Evolutionary conservation across 1,284 basidiomycete species (phyloP), one percentile per base, ranked within the genome.

Genomic region (Coriolopsis trogii): DNA sequence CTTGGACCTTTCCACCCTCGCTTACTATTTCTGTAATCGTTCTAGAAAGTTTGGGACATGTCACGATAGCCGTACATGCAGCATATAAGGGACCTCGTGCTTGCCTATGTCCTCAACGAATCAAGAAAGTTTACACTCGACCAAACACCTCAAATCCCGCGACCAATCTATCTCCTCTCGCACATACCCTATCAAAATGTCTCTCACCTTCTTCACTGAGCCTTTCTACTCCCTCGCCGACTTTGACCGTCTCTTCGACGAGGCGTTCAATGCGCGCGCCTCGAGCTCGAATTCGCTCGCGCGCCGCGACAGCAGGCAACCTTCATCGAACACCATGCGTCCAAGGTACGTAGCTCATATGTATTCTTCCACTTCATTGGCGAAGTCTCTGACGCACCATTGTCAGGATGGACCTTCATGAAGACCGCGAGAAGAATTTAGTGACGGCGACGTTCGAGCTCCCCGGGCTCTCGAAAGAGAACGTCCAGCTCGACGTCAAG

Each of bases 391-490:
- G 29, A 43, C 41, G n/a, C 41, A 13, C 21, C 6, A 8, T 7
- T 6, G 15, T 7, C 49, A 78, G 78, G 48, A 74, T 79, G 69
- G 77, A 81, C 51, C 57, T 80, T 2, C 71, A 77, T 52, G 76
- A 79, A 52, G 63, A 73, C 49, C 31, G 51, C 5, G 66, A 72
- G 1, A 65, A 55, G 18, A 78, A 78, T 50, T 51, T 62, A 1
- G 70, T 80, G 23, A 75, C 73, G 0, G 78, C 78, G 16, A 67
- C 69, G 3, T 78, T 81, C 41, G 77, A 80, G 46, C 61, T 81
- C 16, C 77, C 78, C 3, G 76, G 78, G 2, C 12, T 80, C 44
- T 71, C 67, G 58, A 68, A 72, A 21, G 69, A 75, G 10, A 60
- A 76, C 23, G 67, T 80, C 38, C 49, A 52, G 41, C 70, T 80